Percentiles rank a stretch among this genome's conserved stretches.
Conservation (phyloP, 768 basidiomycete genomes). For the Heimioporus sp. region DNA sequence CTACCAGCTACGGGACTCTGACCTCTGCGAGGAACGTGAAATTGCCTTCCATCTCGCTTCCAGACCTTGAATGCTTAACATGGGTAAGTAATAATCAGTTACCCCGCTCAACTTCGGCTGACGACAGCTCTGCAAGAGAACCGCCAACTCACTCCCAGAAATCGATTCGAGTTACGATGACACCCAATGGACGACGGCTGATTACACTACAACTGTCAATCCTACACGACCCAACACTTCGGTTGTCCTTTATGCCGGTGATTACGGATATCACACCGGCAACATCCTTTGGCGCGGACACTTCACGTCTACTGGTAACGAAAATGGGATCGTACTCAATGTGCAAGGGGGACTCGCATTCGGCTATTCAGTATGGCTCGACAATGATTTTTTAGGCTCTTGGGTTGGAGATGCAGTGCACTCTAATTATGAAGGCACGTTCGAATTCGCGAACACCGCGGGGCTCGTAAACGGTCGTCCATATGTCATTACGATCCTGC, state of each 20-base stretch:
- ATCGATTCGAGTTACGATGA: slow-evolving; percentile 40
- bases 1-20: slow-evolving; percentile 44
- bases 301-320: slow-evolving; percentile 45
- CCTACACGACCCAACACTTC: slow-evolving; percentile 37
- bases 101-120: background rate
- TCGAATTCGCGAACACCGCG: slow-evolving; percentile 5
- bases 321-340: slow-evolving; percentile 41
- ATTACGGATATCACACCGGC: slow-evolving; percentile 52
- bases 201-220: slow-evolving; percentile 42
- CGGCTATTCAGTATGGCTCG: slow-evolving; percentile 49
- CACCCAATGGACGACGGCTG: slow-evolving; percentile 40
- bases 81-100: slow-evolving; percentile 9
- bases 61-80: slow-evolving; percentile 16
- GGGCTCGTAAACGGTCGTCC: slow-evolving; percentile 22
- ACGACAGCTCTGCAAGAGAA: slow-evolving; percentile 18
- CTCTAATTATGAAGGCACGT: slow-evolving; percentile 14
- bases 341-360: slow-evolving; percentile 48
- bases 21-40: slow-evolving; percentile 17
- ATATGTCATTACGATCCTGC: slow-evolving; percentile 49
- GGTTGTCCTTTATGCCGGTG: slow-evolving; percentile 45
- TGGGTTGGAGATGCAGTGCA: slow-evolving; percentile 19
- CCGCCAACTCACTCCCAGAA: slow-evolving; percentile 33
- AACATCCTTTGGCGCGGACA: slow-evolving; percentile 53
- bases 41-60: slow-evolving; percentile 17
- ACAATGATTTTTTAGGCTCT: slow-evolving; percentile 47